Conservation (phyloP, 176 grass and related monocot genomes). For the Aegilops sharonensis region DNA sequence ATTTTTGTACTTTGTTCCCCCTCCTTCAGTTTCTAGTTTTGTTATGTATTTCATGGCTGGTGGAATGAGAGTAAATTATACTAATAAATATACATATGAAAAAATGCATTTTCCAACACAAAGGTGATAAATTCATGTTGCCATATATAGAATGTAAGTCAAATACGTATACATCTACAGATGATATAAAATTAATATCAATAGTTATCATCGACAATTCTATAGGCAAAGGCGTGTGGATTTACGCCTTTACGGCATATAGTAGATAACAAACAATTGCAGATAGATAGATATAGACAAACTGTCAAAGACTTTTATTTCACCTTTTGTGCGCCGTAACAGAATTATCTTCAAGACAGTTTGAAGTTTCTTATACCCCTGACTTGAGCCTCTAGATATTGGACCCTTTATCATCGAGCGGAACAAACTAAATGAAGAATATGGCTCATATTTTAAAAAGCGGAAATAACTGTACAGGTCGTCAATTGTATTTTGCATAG, state of each 20-base stretch:
- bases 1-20: background rate
- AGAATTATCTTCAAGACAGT: constrained; percentile 77
- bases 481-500: constrained; percentile 91
- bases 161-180: background rate
- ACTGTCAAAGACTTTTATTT: background rate
- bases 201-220: background rate
- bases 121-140: background rate
- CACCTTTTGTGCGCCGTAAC: constrained; percentile 92
- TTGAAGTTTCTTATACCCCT: constrained; percentile 89
- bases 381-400: constrained; percentile 63
- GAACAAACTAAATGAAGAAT: constrained; percentile 55
- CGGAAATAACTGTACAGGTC: constrained; percentile 94
- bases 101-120: background rate
- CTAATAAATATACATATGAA: background rate
- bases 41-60: background rate
- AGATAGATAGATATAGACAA: constrained; percentile 11
- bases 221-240: background rate
- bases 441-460: constrained; percentile 91
- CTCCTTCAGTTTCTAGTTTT: constrained; percentile 8
- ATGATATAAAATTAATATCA: background rate
- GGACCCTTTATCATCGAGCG: constrained; percentile 46
- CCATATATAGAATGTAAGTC: background rate
- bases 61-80: background rate
- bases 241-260: background rate
- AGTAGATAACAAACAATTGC: background rate